Evolutionary conservation across 306 rosid genomes (phyloP), one percentile per base, ranked within the genome.

Genomic region (Vigna unguiculata): DNA sequence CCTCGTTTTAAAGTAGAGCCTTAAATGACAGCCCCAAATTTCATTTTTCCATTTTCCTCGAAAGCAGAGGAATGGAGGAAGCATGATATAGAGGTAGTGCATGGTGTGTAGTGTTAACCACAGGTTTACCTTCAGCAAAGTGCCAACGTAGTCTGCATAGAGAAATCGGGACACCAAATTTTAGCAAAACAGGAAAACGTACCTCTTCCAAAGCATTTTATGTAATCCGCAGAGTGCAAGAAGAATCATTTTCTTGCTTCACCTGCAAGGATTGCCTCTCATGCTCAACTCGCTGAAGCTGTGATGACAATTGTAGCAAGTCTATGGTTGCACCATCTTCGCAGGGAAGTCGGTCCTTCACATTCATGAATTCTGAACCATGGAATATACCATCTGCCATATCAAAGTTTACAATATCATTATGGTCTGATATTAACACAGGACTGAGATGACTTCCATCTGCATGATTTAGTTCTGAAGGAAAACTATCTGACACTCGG

Each of bases 211-310:
- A 68, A 74, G 78, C 52, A 21, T 53, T 45, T 85, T 65, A 89
- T 61, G 87, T 86, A 70, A 86, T 91, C 60, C 84, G 78, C 57
- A 88, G 88, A 69, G 87, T 75, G 82, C 91, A 88, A 69, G 85
- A 84, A 76, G 90, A 86, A 74, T 88, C 91, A 54, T 82, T 83
- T 69, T 87, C 89, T 46, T 72, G 89, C 83, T 86, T 90, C 78
- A 75, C 69, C 76, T 86, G 91, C 78, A 87, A 64, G 59, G 89
- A 84, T 57, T 87, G 90, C 72, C 91, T 82, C 71, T 90, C 91
- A 82, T 87, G 89, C 85, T 90, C 95, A 3, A 91, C 96, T 45
- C 88, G 93, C 52, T 90, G 96, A 72, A 94, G 96, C 85, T 94
- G 95, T 1, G 95, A 89, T 11, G 97, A 94, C 59, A 94, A 85